These are phyloP conservation scores for Cinnamomum micranthum DNA, from an alignment of 164 flowering plant species.

Conservation along the genomic window DNA sequence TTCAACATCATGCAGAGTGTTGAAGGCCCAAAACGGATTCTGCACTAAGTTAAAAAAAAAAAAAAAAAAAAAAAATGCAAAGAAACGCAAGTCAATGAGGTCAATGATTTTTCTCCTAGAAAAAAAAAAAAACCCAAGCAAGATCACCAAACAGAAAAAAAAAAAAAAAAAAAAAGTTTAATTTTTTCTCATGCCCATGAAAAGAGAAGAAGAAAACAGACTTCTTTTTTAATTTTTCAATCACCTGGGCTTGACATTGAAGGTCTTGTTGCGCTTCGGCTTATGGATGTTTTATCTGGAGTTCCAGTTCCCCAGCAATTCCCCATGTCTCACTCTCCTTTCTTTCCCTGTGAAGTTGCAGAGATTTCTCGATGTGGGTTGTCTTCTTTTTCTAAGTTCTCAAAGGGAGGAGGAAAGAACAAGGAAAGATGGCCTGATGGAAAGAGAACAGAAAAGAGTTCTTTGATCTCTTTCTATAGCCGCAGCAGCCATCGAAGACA, in stretches of 20 bases:
- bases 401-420: not conserved
- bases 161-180: not conserved
- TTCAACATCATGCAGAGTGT: not conserved
- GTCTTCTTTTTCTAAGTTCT: no score
- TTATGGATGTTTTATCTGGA: slow-evolving; percentile 10
- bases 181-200: not conserved
- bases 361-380: not conserved
- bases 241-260: slow-evolving; percentile 21
- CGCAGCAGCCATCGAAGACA: not conserved
- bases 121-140: not conserved
- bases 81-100: not conserved
- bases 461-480: not conserved
- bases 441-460: not conserved
- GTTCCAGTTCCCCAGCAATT: slow-evolving; percentile 18
- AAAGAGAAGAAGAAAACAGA: not conserved
- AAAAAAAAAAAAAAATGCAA: not conserved
- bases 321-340: slow-evolving; percentile 13
- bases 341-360: not conserved
- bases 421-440: not conserved
- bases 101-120: not conserved
- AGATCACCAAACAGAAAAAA: not conserved
- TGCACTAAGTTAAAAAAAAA: not conserved
- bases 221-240: not conserved
- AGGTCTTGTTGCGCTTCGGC: slow-evolving; percentile 11
- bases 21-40: not conserved